Evolutionary conservation across 1,284 basidiomycete species (phyloP).

Genomic region (Irpex sp.): DNA sequence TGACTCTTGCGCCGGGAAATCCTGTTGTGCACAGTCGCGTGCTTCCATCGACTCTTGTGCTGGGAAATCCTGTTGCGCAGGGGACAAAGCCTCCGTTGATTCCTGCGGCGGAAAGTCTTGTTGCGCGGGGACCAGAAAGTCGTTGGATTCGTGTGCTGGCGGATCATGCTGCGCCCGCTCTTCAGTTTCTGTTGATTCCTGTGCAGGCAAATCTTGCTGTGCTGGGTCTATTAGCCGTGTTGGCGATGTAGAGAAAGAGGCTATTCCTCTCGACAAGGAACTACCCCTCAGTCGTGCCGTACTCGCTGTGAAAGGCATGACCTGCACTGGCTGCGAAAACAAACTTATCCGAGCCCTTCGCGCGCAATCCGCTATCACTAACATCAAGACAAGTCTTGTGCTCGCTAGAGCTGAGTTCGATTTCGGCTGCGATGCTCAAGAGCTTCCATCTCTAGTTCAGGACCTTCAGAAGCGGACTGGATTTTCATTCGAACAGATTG

Average conservation of each 20-base stretch:
- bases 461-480: slow-evolving; percentile 28
- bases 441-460: slow-evolving; percentile 21
- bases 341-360: slow-evolving; percentile 25
- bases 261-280: background rate
- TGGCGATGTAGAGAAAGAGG: slow-evolving; percentile 10
- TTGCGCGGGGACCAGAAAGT: background rate
- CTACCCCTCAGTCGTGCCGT: slow-evolving; percentile 16
- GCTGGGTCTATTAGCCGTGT: background rate
- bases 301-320: slow-evolving; percentile 30
- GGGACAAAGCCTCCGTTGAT: background rate
- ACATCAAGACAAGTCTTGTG: slow-evolving; percentile 31
- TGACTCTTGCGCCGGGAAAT: slow-evolving; percentile 11
- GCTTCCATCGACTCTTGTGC: slow-evolving; percentile 28
- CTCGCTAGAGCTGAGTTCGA: slow-evolving; percentile 30
- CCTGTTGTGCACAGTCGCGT: slow-evolving; percentile 9
- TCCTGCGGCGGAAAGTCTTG: background rate
- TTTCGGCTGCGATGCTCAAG: slow-evolving; percentile 19
- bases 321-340: slow-evolving; percentile 32
- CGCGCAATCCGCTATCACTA: slow-evolving; percentile 20
- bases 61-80: slow-evolving; percentile 14
- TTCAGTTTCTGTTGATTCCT: slow-evolving; percentile 14
- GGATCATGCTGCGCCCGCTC: slow-evolving; percentile 6
- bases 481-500: slow-evolving; percentile 24
- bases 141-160: background rate
- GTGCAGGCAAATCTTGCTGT: slow-evolving; percentile 16